These are phyloP conservation scores for Metschnikowia corniflorae DNA, from an alignment of 805 yeast genomes.

Conservation along the genomic window DNA sequence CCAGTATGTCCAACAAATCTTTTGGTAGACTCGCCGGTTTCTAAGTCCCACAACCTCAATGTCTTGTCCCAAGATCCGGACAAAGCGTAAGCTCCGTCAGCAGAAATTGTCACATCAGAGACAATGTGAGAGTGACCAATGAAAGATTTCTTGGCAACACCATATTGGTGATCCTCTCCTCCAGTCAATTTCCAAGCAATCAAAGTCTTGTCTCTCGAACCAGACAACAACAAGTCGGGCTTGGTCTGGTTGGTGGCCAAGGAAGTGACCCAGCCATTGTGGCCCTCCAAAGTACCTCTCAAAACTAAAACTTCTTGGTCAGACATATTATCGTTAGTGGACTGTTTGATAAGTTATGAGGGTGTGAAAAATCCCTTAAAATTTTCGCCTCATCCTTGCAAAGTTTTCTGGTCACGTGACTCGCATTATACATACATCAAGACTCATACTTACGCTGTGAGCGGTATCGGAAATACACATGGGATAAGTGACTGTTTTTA, in stretches of 20 bases:
- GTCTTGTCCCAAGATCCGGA: slow-evolving; percentile 99
- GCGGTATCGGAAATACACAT: slow-evolving; percentile 40
- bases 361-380: neutral
- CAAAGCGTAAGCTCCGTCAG: slow-evolving; percentile 96
- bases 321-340: slow-evolving; percentile 50
- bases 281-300: slow-evolving; percentile 98
- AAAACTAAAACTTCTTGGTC: slow-evolving; percentile 95
- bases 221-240: slow-evolving; percentile 97
- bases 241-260: slow-evolving; percentile 96
- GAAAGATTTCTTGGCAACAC: slow-evolving; percentile 96
- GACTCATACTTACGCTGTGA: slow-evolving; percentile 23
- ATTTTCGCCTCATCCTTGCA: slow-evolving; percentile 1
- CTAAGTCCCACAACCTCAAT: slow-evolving; percentile 96
- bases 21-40: slow-evolving; percentile 87
- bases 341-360: no score
- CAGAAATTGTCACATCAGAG: slow-evolving; percentile 94
- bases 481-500: slow-evolving; percentile 37
- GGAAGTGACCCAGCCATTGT: slow-evolving; percentile 89
- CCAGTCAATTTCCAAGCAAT: slow-evolving; percentile 97
- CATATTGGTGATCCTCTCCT: slow-evolving; percentile 89
- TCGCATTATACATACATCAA: no score
- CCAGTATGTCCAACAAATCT: slow-evolving; percentile 98
- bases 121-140: slow-evolving; percentile 99
- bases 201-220: slow-evolving; percentile 97
- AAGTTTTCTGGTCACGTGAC: slow-evolving; percentile 20